Conservation (phyloP, 176 grass and related monocot species). For the Rhipidocladum racemiflorum region DNA sequence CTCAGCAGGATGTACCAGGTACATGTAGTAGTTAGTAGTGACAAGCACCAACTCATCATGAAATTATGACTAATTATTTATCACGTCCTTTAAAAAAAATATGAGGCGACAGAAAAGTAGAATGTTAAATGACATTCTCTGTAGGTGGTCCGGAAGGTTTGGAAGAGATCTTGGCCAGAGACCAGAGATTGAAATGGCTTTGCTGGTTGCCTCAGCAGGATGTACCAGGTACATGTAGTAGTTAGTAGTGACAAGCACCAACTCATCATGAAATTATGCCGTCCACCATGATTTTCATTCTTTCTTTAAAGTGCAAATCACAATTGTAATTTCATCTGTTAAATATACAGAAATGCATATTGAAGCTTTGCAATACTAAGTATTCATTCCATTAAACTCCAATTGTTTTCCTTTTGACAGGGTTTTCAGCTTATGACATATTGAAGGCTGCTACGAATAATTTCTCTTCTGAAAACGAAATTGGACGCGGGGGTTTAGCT, state of each 20-base stretch:
- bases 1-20: no score
- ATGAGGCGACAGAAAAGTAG: background rate
- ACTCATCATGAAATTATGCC: no score
- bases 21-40: no score
- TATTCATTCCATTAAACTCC: background rate
- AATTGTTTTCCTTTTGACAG: background rate
- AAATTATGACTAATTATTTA: no score
- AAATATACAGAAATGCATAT: background rate
- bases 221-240: background rate
- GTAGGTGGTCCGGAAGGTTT: background rate
- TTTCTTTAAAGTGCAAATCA: no score
- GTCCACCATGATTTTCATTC: no score
- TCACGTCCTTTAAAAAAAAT: background rate
- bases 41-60: no score
- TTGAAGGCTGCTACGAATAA: constrained; percentile 10
- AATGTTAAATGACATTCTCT: background rate
- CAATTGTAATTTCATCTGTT: background rate
- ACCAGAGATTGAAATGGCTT: constrained; percentile 8
- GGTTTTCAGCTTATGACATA: background rate
- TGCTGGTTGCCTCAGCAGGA: background rate
- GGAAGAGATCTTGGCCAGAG: background rate
- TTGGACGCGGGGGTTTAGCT: background rate
- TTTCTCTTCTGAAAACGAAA: background rate
- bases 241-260: no score
- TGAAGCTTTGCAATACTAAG: background rate